Conservation (phyloP, 2,329 filamentous ascomycete species). For the Trichoderma endophyticum region DNA sequence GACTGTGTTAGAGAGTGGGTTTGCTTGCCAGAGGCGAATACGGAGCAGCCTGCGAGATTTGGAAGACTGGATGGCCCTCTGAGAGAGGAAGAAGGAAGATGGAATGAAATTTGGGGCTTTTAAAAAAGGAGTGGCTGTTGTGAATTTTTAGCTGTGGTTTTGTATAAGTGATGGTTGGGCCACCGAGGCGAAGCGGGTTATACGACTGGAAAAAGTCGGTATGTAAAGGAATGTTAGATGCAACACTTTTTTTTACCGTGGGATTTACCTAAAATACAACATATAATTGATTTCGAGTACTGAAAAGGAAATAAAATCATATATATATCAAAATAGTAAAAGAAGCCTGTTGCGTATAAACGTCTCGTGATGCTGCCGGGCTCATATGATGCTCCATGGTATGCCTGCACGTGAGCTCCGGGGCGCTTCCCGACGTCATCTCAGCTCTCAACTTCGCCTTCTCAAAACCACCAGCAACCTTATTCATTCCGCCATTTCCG, state of each 20-base stretch:
- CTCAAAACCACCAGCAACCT: neutral
- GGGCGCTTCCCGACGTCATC: slow-evolving; percentile 6
- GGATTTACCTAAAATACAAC: neutral
- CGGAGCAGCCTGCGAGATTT: slow-evolving; percentile 57
- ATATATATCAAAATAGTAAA: neutral
- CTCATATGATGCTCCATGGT: neutral
- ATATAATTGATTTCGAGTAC: neutral
- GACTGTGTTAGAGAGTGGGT: slow-evolving; percentile 80
- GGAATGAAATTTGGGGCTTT: slow-evolving; percentile 64
- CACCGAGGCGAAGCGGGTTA: neutral
- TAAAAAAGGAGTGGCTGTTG: neutral
- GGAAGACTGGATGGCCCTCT: slow-evolving; percentile 62
- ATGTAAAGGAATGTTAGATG: neutral
- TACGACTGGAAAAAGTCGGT: neutral
- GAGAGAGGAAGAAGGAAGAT: slow-evolving; percentile 53
- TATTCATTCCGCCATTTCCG: neutral
- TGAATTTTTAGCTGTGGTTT: neutral
- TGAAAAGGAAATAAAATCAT: neutral
- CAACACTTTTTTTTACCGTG: neutral
- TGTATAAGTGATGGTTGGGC: neutral
- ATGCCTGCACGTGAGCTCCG: neutral
- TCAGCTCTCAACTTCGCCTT: neutral
- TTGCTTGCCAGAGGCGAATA: slow-evolving; percentile 74
- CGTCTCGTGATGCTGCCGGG: neutral
- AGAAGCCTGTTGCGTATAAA: neutral